Evolutionary conservation across 208 protist species (phyloP), one percentile per base, ranked within the genome.

Genomic region (Trypanosoma grayi): DNA sequence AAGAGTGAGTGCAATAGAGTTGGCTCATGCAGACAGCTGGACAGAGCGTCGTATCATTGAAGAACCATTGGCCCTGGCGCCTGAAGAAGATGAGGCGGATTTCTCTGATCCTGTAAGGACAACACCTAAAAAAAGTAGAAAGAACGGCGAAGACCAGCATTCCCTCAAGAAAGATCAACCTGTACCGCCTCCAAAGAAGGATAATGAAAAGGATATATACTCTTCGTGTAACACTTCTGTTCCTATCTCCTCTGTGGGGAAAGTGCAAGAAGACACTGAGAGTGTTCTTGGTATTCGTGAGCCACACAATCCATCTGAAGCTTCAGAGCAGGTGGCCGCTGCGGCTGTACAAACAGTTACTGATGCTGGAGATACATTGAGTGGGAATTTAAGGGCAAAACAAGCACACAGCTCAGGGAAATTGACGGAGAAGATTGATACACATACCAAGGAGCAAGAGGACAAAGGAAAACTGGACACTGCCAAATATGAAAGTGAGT

Each of bases 11-110:
- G 27, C 31, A 24, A 52, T 59, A 52, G 60, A 67, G 36, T 20
- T 67, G 25, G 48, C 60, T 39, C 45, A 50, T 59, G 60, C 60
- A 48, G 51, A 67, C 14, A 67, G 51, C 36, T 67, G 60, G 60
- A 59, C 60, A 20, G 60, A 67, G 20, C 60, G 50, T 52, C 43
- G 41, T 53, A 43, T 67, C 28, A 53, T 59, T 67, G 51, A 67
- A 44, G 60, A 67, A 31, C 28, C 60, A 7, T 34, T 59, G 31
- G 28, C 1, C 30, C 39, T 20, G 14, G 7, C 11, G 11, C 8
- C 44, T 27, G 39, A 60, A 2, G 33, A 52, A 24, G 45, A 62
- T 22, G 43, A 46, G 24, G 18, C 27, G 10, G 18, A 25, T 2
- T 18, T 30, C 13, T 39, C 25, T 25, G 16, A 41, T 40, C 16